Evolutionary conservation across 2,329 filamentous ascomycete genomes (phyloP).

Genomic region (Sclerotinia minor): DNA sequence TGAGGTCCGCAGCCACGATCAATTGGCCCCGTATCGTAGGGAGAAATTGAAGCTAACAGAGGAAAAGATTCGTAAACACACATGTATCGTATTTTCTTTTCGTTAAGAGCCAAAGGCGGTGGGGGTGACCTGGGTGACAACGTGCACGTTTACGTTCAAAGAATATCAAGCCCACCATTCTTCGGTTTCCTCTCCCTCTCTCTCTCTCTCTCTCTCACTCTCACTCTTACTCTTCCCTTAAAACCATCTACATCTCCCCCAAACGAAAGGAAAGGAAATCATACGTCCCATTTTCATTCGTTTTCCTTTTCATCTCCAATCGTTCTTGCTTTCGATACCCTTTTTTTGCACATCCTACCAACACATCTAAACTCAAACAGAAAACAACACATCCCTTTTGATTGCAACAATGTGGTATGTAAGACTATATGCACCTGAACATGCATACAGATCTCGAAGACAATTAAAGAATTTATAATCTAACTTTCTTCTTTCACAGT

Average conservation of each 20-base stretch:
- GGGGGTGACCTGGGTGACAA: slow-evolving; percentile 8
- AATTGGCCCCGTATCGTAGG: slow-evolving; percentile 2
- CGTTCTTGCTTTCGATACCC: slow-evolving; percentile 22
- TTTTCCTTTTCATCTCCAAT: slow-evolving; percentile 18
- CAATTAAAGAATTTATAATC: slow-evolving; percentile 23
- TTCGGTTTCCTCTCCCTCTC: not conserved
- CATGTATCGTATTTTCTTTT: not conserved
- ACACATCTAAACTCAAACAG: slow-evolving; percentile 6
- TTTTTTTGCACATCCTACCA: slow-evolving; percentile 6
- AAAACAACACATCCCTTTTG: not conserved
- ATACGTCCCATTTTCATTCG: slow-evolving; percentile 9
- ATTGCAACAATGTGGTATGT: slow-evolving; percentile 38
- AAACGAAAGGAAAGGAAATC: slow-evolving; percentile 7
- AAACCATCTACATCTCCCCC: slow-evolving; percentile 19
- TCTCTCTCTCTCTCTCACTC: not conserved
- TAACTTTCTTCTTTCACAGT: slow-evolving; percentile 49
- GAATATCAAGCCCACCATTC: slow-evolving; percentile 18
- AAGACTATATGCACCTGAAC: not conserved
- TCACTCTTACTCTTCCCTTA: slow-evolving; percentile 6
- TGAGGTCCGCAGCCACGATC: slow-evolving; percentile 12
- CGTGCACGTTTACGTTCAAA: slow-evolving; percentile 20
- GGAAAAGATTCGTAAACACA: slow-evolving; percentile 18
- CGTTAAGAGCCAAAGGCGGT: slow-evolving; percentile 10
- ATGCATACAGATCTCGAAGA: not conserved
- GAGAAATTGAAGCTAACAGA: slow-evolving; percentile 10